Conservation (phyloP, 73 alveolate species). For the Tetrahymena borealis region DNA sequence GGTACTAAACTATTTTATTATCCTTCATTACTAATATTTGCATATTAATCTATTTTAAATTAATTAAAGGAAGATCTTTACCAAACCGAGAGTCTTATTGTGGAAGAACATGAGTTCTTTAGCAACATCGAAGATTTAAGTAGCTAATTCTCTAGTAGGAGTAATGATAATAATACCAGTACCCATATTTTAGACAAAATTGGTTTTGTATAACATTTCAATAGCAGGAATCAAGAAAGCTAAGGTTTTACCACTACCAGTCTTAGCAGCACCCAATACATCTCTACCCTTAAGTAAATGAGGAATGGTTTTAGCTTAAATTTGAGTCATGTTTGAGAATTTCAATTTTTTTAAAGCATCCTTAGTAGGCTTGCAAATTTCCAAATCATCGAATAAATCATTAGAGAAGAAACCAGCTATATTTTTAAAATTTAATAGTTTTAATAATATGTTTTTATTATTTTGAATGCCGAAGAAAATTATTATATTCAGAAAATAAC, state of each 20-base stretch:
- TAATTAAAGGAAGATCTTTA: background rate
- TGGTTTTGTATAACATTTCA: constrained; percentile 79
- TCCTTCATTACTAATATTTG: background rate
- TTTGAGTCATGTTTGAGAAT: constrained; percentile 71
- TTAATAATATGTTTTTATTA: constrained; percentile 10
- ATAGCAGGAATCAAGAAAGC: constrained; percentile 98
- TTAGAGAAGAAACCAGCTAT: constrained; percentile 64
- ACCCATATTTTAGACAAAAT: constrained; percentile 76
- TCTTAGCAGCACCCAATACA: constrained; percentile 98
- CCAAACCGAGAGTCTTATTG: constrained; percentile 17
- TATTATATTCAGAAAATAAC: too few relatives aligned
- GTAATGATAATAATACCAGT: constrained; percentile 92
- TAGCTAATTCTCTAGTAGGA: constrained; percentile 98
- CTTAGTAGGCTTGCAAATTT: constrained; percentile 59
- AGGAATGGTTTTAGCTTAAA: constrained; percentile 87
- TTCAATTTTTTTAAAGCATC: constrained; percentile 73
- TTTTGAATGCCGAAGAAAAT: too few relatives aligned
- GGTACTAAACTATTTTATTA: background rate
- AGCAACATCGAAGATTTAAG: constrained; percentile 96
- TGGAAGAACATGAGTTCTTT: constrained; percentile 30
- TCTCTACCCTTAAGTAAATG: constrained; percentile 81
- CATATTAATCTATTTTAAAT: background rate
- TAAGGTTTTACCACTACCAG: constrained; percentile 99
- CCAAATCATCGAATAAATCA: constrained; percentile 61
- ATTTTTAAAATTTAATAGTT: constrained; percentile 7